phyloP scores from a whole-genome alignment of 768 basidiomycete species.

The Tricholoma bakamatsutake region DNA sequence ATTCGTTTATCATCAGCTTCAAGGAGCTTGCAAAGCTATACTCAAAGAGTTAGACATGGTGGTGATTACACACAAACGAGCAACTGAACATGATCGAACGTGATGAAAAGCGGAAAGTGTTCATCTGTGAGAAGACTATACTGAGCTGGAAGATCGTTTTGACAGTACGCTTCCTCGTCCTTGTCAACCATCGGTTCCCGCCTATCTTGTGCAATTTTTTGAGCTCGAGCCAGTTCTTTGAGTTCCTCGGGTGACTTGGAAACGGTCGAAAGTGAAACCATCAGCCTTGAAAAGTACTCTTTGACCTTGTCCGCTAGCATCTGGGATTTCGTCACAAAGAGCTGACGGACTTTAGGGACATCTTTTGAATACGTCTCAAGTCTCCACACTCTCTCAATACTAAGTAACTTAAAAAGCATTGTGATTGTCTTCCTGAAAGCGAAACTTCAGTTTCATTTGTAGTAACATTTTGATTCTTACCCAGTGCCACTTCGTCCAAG shows the following conservation, averaged over 20 bases:
- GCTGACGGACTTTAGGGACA: slow-evolving; percentile 47
- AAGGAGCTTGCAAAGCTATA: background rate
- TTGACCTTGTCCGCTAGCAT: slow-evolving; percentile 59
- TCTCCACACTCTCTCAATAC: slow-evolving; percentile 49
- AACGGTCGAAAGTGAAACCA: slow-evolving; percentile 21
- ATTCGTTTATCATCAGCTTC: background rate
- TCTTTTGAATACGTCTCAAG: slow-evolving; percentile 19
- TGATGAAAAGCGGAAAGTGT: background rate
- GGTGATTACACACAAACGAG: background rate
- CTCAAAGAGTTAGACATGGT: background rate
- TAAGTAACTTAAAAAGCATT: slow-evolving; percentile 68
- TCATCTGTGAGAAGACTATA: background rate
- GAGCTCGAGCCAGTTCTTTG: background rate
- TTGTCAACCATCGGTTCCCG: background rate
- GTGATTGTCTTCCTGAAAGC: slow-evolving; percentile 60
- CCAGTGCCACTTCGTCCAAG: slow-evolving; percentile 68
- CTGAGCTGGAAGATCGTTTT: background rate
- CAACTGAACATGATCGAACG: background rate
- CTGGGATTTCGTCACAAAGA: slow-evolving; percentile 65
- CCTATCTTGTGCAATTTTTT: background rate
- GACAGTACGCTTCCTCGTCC: background rate
- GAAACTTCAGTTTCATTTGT: background rate
- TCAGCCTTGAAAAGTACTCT: slow-evolving; percentile 49
- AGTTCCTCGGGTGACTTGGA: slow-evolving; percentile 32
- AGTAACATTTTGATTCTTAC: slow-evolving; percentile 23